Evolutionary conservation across 352 stramenopile genomes (phyloP).

Genomic region (Globisporangium nunn): DNA sequence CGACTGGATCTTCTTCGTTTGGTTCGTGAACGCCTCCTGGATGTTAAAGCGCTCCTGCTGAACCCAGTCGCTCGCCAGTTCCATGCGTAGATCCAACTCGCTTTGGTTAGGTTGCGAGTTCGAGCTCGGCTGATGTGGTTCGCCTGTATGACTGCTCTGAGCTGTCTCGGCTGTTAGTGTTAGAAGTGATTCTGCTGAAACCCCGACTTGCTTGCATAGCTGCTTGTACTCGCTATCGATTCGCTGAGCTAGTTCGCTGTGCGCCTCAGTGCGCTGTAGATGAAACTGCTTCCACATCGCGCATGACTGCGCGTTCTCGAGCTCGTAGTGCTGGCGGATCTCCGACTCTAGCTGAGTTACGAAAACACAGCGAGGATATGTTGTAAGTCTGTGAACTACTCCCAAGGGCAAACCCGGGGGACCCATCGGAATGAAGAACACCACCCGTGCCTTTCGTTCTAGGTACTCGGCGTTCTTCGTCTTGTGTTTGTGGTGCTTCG

Average conservation of each 20-base stretch:
- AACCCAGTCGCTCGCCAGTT: slow-evolving; percentile 40
- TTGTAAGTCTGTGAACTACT: too few species aligned
- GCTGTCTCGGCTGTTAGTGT: not conserved
- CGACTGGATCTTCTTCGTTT: slow-evolving; percentile 41
- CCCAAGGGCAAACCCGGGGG: not conserved
- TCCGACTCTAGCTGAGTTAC: slow-evolving; percentile 40
- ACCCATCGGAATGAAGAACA: not conserved
- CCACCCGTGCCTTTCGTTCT: slow-evolving; percentile 31
- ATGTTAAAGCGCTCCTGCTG: slow-evolving; percentile 64
- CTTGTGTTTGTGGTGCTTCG: slow-evolving; percentile 23
- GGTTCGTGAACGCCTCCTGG: slow-evolving; percentile 58
- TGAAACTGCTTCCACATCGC: slow-evolving; percentile 49
- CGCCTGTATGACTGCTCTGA: not conserved
- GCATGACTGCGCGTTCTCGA: slow-evolving; percentile 40
- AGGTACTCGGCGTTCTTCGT: slow-evolving; percentile 38
- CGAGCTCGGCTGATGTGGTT: not conserved
- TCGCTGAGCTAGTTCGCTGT: slow-evolving; percentile 14
- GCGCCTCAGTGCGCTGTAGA: slow-evolving; percentile 16
- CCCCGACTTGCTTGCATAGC: slow-evolving; percentile 13
- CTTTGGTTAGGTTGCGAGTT: not conserved
- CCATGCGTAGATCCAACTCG: slow-evolving; percentile 14
- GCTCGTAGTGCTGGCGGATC: slow-evolving; percentile 49
- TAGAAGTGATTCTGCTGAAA: not conserved
- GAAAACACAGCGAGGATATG: not conserved
- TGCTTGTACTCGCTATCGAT: slow-evolving; percentile 26